Evolutionary conservation across 768 basidiomycete species (phyloP).

Genomic region (Naganishia kalamii): DNA sequence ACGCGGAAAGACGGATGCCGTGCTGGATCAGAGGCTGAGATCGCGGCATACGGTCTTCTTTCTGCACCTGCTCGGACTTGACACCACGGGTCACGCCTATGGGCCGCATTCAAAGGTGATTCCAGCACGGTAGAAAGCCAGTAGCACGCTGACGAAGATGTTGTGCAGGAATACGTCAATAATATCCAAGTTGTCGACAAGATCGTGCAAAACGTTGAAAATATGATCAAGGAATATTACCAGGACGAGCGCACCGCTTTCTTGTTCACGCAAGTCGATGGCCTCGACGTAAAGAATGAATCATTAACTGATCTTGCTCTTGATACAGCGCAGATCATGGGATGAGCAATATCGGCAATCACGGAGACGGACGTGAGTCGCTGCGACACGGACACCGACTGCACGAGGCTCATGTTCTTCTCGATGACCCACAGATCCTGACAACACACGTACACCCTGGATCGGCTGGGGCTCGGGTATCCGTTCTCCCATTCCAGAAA

Average conservation of each 20-base stretch:
- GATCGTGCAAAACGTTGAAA: slow-evolving; percentile 63
- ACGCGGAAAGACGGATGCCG: slow-evolving; percentile 58
- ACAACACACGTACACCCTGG: slow-evolving; percentile 78
- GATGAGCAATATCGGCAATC: slow-evolving; percentile 81
- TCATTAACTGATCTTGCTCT: slow-evolving; percentile 54
- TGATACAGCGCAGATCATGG: slow-evolving; percentile 85
- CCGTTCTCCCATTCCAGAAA: slow-evolving; percentile 58
- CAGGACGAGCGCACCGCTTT: slow-evolving; percentile 53
- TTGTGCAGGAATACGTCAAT: slow-evolving; percentile 68
- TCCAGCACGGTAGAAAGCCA: background rate
- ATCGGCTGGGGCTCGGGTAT: slow-evolving; percentile 76
- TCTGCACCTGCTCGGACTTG: slow-evolving; percentile 73
- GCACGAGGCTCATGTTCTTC: background rate
- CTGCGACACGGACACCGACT: background rate
- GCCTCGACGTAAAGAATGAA: too few species aligned
- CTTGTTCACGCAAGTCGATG: slow-evolving; percentile 10
- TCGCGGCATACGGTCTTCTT: slow-evolving; percentile 67
- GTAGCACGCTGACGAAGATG: background rate
- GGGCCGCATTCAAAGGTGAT: slow-evolving; percentile 68
- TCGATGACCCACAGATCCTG: slow-evolving; percentile 61
- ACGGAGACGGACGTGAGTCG: slow-evolving; percentile 61
- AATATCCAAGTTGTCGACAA: slow-evolving; percentile 73
- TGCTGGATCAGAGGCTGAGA: slow-evolving; percentile 54
- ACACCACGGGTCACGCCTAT: slow-evolving; percentile 81
- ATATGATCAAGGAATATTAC: slow-evolving; percentile 61